A percentile compares a stretch with the other conserved stretches of the same genome.
Evolutionary conservation across 208 protist species (phyloP).

Genomic region (Blastocrithidia nonstop): DNA sequence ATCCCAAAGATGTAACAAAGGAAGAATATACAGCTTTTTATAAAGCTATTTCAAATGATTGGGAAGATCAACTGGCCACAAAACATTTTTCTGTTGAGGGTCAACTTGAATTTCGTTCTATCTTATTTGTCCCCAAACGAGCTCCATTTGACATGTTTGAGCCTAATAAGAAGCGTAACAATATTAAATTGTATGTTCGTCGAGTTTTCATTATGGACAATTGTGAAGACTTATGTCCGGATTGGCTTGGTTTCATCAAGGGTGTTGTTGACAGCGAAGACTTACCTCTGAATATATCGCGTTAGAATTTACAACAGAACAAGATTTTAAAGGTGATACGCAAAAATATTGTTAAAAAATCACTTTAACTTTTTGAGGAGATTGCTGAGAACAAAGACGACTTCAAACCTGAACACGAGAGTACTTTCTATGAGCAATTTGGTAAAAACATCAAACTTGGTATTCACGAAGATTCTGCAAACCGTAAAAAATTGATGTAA

Average conservation of each 20-base stretch:
- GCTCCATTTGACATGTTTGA: constrained; percentile 83
- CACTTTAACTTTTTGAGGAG: too few species aligned
- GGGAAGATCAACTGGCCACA: constrained; percentile 88
- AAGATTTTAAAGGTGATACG: too few species aligned
- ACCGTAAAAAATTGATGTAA: constrained; percentile 91
- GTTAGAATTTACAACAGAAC: too few species aligned
- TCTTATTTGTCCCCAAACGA: constrained; percentile 97
- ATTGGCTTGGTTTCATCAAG: constrained; percentile 91
- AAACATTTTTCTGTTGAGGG: constrained; percentile 97
- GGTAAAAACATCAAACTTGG: constrained; percentile 97
- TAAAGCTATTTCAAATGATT: constrained; percentile 93
- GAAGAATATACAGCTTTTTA: constrained; percentile 99
- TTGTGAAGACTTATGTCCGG: constrained; percentile 90
- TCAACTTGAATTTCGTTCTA: constrained; percentile 95
- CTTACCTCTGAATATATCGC: too few species aligned
- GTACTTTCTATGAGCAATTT: too few species aligned
- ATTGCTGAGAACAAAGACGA: too few species aligned
- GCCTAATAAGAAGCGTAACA: constrained; percentile 53
- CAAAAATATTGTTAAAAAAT: too few species aligned
- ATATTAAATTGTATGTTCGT: constrained; percentile 94
- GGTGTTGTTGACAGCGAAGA: too few species aligned
- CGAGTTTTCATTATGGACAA: constrained; percentile 99
- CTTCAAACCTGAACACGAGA: too few species aligned
- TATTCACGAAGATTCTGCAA: constrained; percentile 93
- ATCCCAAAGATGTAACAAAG: constrained; percentile 88